Evolutionary conservation across 164 flowering plant genomes (phyloP).

Genomic region (Warburgia ugandensis): DNA sequence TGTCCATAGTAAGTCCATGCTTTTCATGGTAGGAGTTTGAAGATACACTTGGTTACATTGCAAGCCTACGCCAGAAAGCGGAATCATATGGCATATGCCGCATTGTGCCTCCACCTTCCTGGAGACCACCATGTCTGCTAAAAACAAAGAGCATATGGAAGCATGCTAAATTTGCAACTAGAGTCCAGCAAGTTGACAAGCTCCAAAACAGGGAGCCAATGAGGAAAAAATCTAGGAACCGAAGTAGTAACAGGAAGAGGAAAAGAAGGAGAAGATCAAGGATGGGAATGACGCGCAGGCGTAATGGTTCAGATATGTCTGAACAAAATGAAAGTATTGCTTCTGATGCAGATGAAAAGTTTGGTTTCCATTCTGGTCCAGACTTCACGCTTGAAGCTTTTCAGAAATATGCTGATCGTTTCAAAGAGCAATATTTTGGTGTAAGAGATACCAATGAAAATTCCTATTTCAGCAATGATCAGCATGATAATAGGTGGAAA

Average conservation of each 20-base stretch:
- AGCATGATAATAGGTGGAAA: constrained; percentile 20
- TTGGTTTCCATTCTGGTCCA: constrained; percentile 79
- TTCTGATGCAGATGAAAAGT: constrained; percentile 61
- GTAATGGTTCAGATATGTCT: constrained; percentile 25
- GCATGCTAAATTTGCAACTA: constrained; percentile 52
- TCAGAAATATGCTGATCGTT: constrained; percentile 46
- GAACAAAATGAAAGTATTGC: constrained; percentile 30
- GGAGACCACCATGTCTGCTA: constrained; percentile 75
- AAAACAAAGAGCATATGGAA: constrained; percentile 55
- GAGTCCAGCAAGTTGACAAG: constrained; percentile 66
- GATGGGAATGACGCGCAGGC: constrained; percentile 34
- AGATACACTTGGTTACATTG: constrained; percentile 67
- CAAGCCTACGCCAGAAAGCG: constrained; percentile 52
- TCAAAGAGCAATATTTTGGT: constrained; percentile 55
- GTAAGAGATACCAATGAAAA: constrained; percentile 21
- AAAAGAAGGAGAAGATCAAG: constrained; percentile 45
- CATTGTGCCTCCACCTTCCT: constrained; percentile 77
- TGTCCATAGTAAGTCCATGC: neutral
- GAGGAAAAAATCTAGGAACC: constrained; percentile 42
- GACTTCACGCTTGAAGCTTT: constrained; percentile 67
- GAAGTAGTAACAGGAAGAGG: constrained; percentile 45
- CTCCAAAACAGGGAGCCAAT: constrained; percentile 85
- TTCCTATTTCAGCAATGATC: constrained; percentile 10
- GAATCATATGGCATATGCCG: constrained; percentile 84
- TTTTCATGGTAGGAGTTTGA: constrained; percentile 56